Evolutionary conservation across 257 asterid genomes (phyloP), one percentile per base, ranked within the genome.

Genomic region (Sherardia arvensis): DNA sequence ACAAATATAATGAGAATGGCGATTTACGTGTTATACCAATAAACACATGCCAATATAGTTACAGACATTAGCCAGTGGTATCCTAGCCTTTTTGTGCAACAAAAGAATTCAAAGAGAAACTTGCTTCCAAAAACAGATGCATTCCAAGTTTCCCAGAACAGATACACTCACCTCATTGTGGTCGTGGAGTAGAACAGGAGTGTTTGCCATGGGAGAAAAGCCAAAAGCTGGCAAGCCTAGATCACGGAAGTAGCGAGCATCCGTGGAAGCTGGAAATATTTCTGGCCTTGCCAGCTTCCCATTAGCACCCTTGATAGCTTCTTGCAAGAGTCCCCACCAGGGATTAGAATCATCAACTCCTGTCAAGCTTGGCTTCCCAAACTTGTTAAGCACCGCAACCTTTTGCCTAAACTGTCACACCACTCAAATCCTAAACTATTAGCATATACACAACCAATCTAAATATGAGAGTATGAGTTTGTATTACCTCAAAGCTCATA

Each of bases 151-250:
- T 38, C 33, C 66, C 34, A 21, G 4, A 20, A 53, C 48, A 62
- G 69, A 73, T 62, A n/a, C 53, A 62, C 53, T 43, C 75, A 88
- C 98, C 98, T 92, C 97, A 51, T 92, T 84, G 82, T 92, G 99
- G 74, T 89, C 96, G 36, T 92, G 99, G 69, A 92, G 99, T 59
- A 89, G 85, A 81, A 89, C 81, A 63, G 97, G 96, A 64, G 99
- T 92, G 79, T 90, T 92, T 20, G 91, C 86, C 99, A 92, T 89
- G 12, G 99, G 99, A 73, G 99, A 92, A 73, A 92, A 92, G 72
- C 97, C 99, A 69, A 92, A 81, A 28, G 97, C 97, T 5, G 91
- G 96, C 72, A 89, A 70, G 68, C 96, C 97, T 4, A 12, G 73
- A 48, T 74, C 66, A 80, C 97, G 83, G 79, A 92, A 87, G 74